These are phyloP conservation scores for Dipteronia sinensis DNA, from an alignment of 345 rosid species.

Conservation along the genomic window DNA sequence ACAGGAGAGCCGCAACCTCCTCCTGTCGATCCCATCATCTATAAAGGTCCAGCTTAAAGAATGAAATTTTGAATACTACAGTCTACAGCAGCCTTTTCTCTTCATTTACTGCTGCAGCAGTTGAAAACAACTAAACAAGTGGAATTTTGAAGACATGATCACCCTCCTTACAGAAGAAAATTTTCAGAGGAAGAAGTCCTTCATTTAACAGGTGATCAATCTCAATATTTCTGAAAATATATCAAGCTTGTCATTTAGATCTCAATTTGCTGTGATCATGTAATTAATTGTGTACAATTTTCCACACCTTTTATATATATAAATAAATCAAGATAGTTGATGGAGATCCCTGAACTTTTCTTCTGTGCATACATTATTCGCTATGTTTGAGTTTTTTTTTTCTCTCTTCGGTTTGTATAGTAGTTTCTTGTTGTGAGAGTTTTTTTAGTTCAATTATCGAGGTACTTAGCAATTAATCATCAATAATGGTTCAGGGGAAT, in stretches of 20 bases:
- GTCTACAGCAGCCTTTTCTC: background rate
- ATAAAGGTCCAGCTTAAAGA: conserved; percentile 95
- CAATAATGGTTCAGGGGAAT: too few species aligned
- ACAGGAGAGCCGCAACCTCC: conserved; percentile 56
- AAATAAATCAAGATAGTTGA: background rate
- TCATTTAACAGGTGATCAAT: background rate
- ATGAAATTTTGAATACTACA: conserved; percentile 54
- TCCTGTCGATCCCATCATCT: conserved; percentile 79
- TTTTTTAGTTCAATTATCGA: too few species aligned
- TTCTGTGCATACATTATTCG: too few species aligned
- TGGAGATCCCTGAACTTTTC: too few species aligned
- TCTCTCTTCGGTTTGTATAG: too few species aligned
- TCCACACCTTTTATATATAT: too few species aligned
- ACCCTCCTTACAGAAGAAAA: background rate
- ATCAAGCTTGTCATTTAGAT: background rate
- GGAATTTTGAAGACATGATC: too few species aligned
- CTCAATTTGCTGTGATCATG: background rate
- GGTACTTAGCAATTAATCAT: too few species aligned
- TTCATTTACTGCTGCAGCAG: conserved; percentile 4
- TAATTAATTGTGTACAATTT: background rate
- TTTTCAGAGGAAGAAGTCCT: background rate
- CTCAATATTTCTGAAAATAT: background rate
- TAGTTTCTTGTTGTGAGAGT: too few species aligned
- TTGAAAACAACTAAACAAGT: background rate
- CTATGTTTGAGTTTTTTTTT: too few species aligned